Percentiles rank a stretch among this genome's conserved stretches.
These are phyloP conservation scores for Malassezia obtusa DNA, from an alignment of 1,284 basidiomycete genomes.

Conservation along the genomic window DNA sequence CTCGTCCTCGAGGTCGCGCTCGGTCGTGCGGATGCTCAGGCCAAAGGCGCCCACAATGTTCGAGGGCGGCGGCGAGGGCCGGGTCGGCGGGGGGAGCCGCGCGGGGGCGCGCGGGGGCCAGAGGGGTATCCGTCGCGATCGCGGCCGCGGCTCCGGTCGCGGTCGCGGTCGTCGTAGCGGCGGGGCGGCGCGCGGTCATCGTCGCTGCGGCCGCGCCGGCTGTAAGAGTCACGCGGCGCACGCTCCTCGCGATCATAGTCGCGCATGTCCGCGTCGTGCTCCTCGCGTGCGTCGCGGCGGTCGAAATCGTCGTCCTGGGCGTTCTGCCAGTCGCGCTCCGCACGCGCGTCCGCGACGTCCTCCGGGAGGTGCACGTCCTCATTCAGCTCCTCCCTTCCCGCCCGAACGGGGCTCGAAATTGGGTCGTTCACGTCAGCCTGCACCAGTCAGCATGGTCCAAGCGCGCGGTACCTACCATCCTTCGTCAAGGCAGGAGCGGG, in stretches of 20 bases:
- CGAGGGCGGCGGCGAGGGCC: constrained; percentile 58
- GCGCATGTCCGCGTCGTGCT: constrained; percentile 19
- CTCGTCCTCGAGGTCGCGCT: constrained; percentile 86
- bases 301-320: constrained; percentile 16
- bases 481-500: not conserved
- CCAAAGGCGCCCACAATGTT: constrained; percentile 92
- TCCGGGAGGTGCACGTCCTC: constrained; percentile 4
- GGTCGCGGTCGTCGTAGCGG: not conserved
- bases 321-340: constrained; percentile 14
- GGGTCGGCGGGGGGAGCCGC: constrained; percentile 6
- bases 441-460: constrained; percentile 4
- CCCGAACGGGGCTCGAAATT: constrained; percentile 4
- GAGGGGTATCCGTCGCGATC: not conserved
- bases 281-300: constrained; percentile 15
- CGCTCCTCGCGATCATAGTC: constrained; percentile 14
- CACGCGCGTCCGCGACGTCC: not conserved
- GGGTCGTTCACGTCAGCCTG: constrained; percentile 8
- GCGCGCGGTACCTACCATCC: constrained; percentile 5
- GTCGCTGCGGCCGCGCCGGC: not conserved
- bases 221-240: not conserved
- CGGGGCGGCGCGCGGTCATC: not conserved
- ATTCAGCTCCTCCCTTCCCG: constrained; percentile 7
- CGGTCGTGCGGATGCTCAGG: constrained; percentile 82
- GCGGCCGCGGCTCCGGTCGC: constrained; percentile 1
- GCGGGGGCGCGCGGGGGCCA: not conserved